Percentiles rank a stretch among this genome's conserved stretches.
Conservation (phyloP, 768 basidiomycete species). For the Rhizopogon vinicolor region DNA sequence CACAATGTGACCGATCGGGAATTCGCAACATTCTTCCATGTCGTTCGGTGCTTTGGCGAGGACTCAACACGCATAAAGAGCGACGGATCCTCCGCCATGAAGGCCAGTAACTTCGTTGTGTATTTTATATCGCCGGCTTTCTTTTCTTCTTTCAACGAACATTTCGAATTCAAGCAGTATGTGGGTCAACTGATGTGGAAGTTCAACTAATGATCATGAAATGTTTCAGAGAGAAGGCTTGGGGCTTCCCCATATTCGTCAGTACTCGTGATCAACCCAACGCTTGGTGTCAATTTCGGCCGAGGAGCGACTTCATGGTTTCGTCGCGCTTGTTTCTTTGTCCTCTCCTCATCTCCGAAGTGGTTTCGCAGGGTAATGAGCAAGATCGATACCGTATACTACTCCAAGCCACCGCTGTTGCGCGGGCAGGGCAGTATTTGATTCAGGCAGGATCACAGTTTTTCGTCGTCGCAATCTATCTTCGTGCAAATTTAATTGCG, state of each 20-base stretch:
- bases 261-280: background rate
- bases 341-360: constrained; percentile 11
- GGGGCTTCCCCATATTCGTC: constrained; percentile 11
- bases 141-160: background rate
- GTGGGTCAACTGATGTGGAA: background rate
- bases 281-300: background rate
- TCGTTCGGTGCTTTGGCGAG: constrained; percentile 1
- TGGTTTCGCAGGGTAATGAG: background rate
- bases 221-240: constrained; percentile 5
- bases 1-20: background rate
- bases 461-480: no score
- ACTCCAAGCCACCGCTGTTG: no score
- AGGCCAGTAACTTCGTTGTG: constrained; percentile 8
- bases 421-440: no score
- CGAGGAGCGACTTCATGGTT: constrained; percentile 7
- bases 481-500: no score
- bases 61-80: background rate
- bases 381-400: constrained; percentile 5
- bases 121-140: constrained; percentile 11
- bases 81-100: background rate
- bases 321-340: background rate
- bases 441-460: no score
- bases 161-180: background rate
- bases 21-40: constrained; percentile 5
- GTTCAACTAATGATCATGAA: background rate